A percentile compares a stretch with the other conserved stretches of the same genome.
Conservation (phyloP, 1,139 yeast genomes). For the Sugiyamaella xylanicola region DNA sequence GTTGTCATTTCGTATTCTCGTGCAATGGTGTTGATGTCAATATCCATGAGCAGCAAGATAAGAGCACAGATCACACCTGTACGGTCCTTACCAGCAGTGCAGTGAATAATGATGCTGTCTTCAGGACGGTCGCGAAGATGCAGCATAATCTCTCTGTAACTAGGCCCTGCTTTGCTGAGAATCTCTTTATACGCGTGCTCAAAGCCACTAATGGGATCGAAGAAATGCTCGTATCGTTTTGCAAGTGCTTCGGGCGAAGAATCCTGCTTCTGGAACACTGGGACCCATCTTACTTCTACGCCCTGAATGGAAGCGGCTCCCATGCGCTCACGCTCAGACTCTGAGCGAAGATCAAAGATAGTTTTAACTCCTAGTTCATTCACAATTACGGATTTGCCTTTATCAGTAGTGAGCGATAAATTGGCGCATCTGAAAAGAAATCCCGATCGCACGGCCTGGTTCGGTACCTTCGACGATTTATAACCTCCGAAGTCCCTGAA, state of each 20-base stretch:
- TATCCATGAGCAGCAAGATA: slow-evolving; percentile 62
- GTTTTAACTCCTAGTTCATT: slow-evolving; percentile 52
- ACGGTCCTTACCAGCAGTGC: slow-evolving; percentile 87
- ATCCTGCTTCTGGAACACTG: slow-evolving; percentile 60
- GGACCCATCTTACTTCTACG: slow-evolving; percentile 56
- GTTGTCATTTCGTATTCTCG: slow-evolving; percentile 77
- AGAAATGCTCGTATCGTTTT: slow-evolving; percentile 55
- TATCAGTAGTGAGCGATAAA: slow-evolving; percentile 49
- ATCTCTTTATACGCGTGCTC: slow-evolving; percentile 65
- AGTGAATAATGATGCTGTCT: slow-evolving; percentile 64
- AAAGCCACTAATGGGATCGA: slow-evolving; percentile 66
- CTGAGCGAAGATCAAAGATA: slow-evolving; percentile 71
- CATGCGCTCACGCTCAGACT: slow-evolving; percentile 56
- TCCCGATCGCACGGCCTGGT: slow-evolving; percentile 52
- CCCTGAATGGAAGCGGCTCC: slow-evolving; percentile 50
- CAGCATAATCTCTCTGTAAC: slow-evolving; percentile 31
- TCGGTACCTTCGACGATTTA: slow-evolving; percentile 37
- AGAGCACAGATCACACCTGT: slow-evolving; percentile 78
- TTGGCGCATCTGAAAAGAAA: slow-evolving; percentile 66
- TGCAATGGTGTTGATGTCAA: slow-evolving; percentile 65
- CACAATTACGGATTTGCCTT: slow-evolving; percentile 49
- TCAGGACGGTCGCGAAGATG: slow-evolving; percentile 54
- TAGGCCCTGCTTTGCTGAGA: slow-evolving; percentile 50
- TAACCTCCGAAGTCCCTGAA: slow-evolving; percentile 86
- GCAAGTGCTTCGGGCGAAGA: slow-evolving; percentile 70